Evolutionary conservation across 306 rosid species (phyloP), one percentile per base, ranked within the genome.

Genomic region (Citrullus mucosospermus): DNA sequence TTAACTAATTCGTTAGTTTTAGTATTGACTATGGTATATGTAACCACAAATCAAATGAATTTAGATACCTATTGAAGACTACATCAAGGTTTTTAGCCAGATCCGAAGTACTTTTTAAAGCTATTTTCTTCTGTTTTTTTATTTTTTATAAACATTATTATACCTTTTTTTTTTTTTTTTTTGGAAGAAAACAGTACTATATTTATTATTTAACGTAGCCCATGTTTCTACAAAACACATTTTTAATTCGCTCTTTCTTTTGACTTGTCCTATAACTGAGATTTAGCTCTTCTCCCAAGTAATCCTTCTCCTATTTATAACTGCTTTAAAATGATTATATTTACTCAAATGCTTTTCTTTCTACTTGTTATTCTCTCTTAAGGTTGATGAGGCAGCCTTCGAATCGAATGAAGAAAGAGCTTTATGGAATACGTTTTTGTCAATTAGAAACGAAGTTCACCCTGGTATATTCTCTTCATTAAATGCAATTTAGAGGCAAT

Each of bases 301-400:
- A 17, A 7, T 38, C 41, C 48, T 65, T 65, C 22, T 36, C n/a
- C 10, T 39, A 9, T 67, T 43, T n/a, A 43, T 20, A 11, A 10
- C 13, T 69, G 34, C 36, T 9, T 69, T 44, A 38, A 38, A 63
- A 66, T 36, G 68, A 61, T 30, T 61, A 14, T 61, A 61, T 61
- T 56, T 30, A 12, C 68, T 28, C 41, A 17, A 61, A 61, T 61
- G 43, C n/a, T 30, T 61, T n/a, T 61, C 68, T 58, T 56, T 9
- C 25, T 77, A 20, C 36, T 22, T 8, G 10, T 9, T 17, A 38
- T 77, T 20, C 9, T 77, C 41, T 22, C 44, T 75, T 82, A 87
- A 78, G 98, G 96, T 94, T 84, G 95, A 94, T 62, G 93, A 87
- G 78, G 79, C 89, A 67, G 85, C 85, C 78, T 92, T 94, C 41